Conservation (phyloP, 768 basidiomycete genomes). For the Kwoniella dendrophila region DNA sequence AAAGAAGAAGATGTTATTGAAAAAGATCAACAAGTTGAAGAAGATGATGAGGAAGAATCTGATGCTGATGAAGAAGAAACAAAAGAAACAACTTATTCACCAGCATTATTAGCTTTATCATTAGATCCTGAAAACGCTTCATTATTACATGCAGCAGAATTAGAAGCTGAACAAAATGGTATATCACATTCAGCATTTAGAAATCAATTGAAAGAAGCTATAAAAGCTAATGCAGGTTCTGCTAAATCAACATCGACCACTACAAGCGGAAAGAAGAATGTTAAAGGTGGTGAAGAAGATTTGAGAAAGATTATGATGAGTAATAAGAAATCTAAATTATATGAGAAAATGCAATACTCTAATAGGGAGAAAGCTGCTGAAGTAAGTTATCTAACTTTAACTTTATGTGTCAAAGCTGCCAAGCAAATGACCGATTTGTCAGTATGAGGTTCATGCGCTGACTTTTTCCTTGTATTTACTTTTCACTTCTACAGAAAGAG, state of each 20-base stretch:
- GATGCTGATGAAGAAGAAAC: constrained; percentile 53
- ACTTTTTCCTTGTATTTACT: constrained; percentile 10
- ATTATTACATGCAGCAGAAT: constrained; percentile 78
- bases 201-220: constrained; percentile 67
- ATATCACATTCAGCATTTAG: constrained; percentile 78
- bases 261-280: constrained; percentile 52
- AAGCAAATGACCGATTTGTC: too few species aligned
- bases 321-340: constrained; percentile 88
- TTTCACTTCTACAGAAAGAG: constrained; percentile 60
- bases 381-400: constrained; percentile 61
- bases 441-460: too few species aligned
- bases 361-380: constrained; percentile 74
- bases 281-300: constrained; percentile 65
- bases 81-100: constrained; percentile 34
- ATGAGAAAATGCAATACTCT: constrained; percentile 88
- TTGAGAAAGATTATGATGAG: constrained; percentile 99
- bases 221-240: constrained; percentile 46
- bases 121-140: constrained; percentile 64
- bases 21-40: constrained; percentile 46
- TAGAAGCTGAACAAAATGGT: constrained; percentile 87
- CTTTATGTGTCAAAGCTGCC: too few species aligned
- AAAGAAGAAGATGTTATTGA: constrained; percentile 51
- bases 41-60: constrained; percentile 52
- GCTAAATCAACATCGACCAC: constrained; percentile 53
- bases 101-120: constrained; percentile 57